A percentile compares a stretch with the other conserved stretches of the same genome.
Evolutionary conservation across 2,329 filamentous ascomycete genomes (phyloP).

Genomic region (Fusarium agapanthi): DNA sequence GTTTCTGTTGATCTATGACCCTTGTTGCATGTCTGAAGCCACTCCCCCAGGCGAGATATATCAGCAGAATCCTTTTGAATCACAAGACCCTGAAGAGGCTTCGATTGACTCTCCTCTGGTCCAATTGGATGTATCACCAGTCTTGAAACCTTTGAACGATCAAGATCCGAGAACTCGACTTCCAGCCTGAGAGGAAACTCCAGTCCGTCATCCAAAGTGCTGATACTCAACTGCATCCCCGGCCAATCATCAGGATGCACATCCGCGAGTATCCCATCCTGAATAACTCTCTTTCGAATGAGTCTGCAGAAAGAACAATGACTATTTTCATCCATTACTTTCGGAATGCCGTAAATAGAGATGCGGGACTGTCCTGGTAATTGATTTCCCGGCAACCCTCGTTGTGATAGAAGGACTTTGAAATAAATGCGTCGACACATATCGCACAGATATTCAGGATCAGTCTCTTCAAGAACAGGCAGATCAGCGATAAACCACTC

Average conservation of each 20-base stretch:
- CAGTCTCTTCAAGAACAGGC: background rate
- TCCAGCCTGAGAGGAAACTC: slow-evolving; percentile 1
- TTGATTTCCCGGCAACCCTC: slow-evolving; percentile 11
- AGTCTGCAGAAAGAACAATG: slow-evolving; percentile 5
- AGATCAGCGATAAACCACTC: slow-evolving; percentile 15
- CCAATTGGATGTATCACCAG: background rate
- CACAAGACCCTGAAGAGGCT: background rate
- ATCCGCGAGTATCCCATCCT: background rate
- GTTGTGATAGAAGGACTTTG: background rate
- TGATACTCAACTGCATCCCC: background rate
- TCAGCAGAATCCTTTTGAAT: background rate
- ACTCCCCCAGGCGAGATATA: background rate
- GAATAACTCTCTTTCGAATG: background rate
- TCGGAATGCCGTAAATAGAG: background rate
- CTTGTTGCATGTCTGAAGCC: background rate
- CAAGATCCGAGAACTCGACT: background rate
- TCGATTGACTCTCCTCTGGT: background rate
- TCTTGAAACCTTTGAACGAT: background rate
- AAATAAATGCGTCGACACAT: slow-evolving; percentile 25
- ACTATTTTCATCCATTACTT: background rate
- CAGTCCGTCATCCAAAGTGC: background rate
- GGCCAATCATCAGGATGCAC: background rate
- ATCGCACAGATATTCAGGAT: slow-evolving; percentile 8
- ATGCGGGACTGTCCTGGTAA: slow-evolving; percentile 10
- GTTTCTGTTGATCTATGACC: background rate